A percentile compares a stretch with the other conserved stretches of the same genome.
These are phyloP conservation scores for Apophysomyces elegans DNA, from an alignment of 371 early-diverging fungal species.

Conservation along the genomic window DNA sequence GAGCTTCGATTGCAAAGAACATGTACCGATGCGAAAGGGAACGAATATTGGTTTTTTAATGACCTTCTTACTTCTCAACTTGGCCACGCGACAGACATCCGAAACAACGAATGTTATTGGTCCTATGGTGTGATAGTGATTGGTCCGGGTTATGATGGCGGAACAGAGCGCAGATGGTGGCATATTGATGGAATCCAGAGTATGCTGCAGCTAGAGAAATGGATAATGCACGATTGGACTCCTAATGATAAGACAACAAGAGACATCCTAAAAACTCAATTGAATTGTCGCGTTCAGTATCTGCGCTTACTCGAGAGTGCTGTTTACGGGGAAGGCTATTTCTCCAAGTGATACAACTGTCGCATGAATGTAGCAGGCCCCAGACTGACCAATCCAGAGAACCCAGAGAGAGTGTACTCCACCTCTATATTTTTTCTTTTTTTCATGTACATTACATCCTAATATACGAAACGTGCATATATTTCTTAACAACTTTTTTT, in stretches of 20 bases:
- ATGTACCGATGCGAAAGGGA: conserved; percentile 32
- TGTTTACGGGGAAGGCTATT: conserved; percentile 35
- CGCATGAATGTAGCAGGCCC: conserved; percentile 8
- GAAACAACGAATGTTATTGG: conserved; percentile 43
- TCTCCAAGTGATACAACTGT: conserved; percentile 12
- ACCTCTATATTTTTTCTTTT: conserved; percentile 4
- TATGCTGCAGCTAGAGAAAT: conserved; percentile 25
- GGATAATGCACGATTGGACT: conserved; percentile 14
- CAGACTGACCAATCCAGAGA: conserved; percentile 8
- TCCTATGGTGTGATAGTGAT: conserved; percentile 40
- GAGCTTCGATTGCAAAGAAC: conserved; percentile 27
- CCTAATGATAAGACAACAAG: conserved; percentile 1
- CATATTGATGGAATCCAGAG: conserved; percentile 29
- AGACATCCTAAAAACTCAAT: background rate
- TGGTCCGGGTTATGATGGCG: conserved; percentile 34
- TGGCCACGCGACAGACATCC: conserved; percentile 18
- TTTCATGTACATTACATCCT: conserved; percentile 5
- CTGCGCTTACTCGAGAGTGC: conserved; percentile 26
- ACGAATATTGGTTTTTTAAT: conserved; percentile 48
- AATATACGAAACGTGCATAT: conserved; percentile 10
- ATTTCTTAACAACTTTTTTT: conserved; percentile 9
- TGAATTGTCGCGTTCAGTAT: conserved; percentile 17
- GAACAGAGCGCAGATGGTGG: conserved; percentile 32
- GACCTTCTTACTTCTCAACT: conserved; percentile 28
- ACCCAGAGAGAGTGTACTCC: conserved; percentile 1